These are phyloP conservation scores for Yamadazyma taylorii DNA, from an alignment of 1,139 yeast genomes.

Conservation along the genomic window DNA sequence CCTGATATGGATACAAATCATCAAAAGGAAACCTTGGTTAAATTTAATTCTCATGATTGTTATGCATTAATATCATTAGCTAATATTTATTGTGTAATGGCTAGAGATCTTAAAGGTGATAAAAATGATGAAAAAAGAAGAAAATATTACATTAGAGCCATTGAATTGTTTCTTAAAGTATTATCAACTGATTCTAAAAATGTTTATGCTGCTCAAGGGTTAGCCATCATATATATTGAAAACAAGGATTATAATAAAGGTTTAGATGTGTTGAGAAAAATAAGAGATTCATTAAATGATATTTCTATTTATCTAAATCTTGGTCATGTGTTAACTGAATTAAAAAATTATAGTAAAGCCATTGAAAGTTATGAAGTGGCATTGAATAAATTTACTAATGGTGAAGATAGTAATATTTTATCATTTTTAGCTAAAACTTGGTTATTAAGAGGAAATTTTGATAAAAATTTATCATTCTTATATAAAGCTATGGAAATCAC, in stretches of 20 bases:
- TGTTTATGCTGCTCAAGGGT: slow-evolving; percentile 97
- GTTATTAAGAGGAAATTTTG: slow-evolving; percentile 77
- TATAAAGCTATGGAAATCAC: slow-evolving; percentile 64
- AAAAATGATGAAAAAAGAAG: slow-evolving; percentile 66
- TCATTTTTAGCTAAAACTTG: slow-evolving; percentile 86
- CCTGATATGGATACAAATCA: slow-evolving; percentile 73
- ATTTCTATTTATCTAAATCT: slow-evolving; percentile 80
- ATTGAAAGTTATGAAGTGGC: slow-evolving; percentile 89
- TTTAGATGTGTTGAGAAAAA: slow-evolving; percentile 81
- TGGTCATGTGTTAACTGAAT: slow-evolving; percentile 84
- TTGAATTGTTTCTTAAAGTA: slow-evolving; percentile 87
- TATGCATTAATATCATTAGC: slow-evolving; percentile 91
- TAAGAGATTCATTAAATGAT: slow-evolving; percentile 86
- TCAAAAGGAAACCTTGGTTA: slow-evolving; percentile 80
- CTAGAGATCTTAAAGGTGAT: slow-evolving; percentile 65
- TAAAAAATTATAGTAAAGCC: slow-evolving; percentile 80
- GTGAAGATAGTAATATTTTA: slow-evolving; percentile 62
- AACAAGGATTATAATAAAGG: slow-evolving; percentile 77
- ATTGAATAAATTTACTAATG: slow-evolving; percentile 61
- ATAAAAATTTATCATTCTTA: slow-evolving; percentile 60
- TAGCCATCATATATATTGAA: slow-evolving; percentile 91
- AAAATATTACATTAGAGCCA: slow-evolving; percentile 82
- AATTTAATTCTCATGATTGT: slow-evolving; percentile 81
- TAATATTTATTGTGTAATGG: slow-evolving; percentile 79
- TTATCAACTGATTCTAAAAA: slow-evolving; percentile 79